Evolutionary conservation across 768 basidiomycete species (phyloP), one percentile per base, ranked within the genome.

Genomic region (Kwoniella heveanensis): DNA sequence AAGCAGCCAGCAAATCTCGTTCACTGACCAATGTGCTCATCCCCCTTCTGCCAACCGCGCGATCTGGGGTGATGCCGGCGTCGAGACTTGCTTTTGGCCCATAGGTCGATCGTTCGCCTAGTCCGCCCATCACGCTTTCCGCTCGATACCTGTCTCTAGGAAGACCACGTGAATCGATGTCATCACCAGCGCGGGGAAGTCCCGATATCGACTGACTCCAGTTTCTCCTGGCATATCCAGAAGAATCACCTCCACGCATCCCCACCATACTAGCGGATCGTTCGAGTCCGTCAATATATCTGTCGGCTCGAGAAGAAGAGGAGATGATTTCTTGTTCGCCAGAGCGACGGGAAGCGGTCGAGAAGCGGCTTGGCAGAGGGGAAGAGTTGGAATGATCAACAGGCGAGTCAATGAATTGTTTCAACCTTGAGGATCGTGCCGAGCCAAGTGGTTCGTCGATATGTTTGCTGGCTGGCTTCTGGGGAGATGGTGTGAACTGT

Each of bases 401-500:
- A 6, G 54, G 64, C 9, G 63, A 62, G 22, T 55, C 63, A 49
- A 62, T 48, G 25, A 63, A 47, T 25, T 67, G 59, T 26, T 60
- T 48, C 6, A 62, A 36, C 12, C 65, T 44, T n/a, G 54, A n/a
- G 13, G 55, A 66, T 12, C 57, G 55, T 29, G 64, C 46, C n/a
- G 65, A 52, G 25, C 25, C 50, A 44, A 46, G 48, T 46, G 39
- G 29, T 22, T 52, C 60, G 48, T 49, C 46, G n/a, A 22, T 51
- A 26, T 39, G 25, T 19, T 48, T 26, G n/a, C 10, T 47, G n/a
- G 32, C 32, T 2, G 57, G 30, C 50, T 57, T 53, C 52, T 66
- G 52, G 2, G 73, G 70, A 12, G 73, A 72, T 3, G 73, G 73
- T 10, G 73, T 72, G 55, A 71, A 75, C 73, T 75, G 25, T 17